phyloP scores from a whole-genome alignment of 1,284 basidiomycete genomes.

The Sporisorium reilianum region DNA sequence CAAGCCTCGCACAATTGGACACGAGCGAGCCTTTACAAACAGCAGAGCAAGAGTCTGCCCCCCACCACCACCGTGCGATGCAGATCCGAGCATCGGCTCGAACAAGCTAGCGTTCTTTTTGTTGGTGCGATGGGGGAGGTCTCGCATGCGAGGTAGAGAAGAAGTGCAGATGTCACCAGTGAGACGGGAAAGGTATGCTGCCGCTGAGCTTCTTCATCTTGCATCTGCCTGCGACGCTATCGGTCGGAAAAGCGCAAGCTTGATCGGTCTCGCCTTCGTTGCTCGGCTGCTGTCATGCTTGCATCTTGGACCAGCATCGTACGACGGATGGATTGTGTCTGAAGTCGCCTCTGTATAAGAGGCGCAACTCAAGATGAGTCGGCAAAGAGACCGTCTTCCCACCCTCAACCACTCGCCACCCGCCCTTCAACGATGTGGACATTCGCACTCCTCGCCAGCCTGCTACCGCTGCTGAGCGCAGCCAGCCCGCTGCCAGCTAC shows the following conservation, averaged over 20 bases:
- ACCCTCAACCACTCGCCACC: not conserved
- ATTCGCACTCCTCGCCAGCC: slow-evolving; percentile 6
- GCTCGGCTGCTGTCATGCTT: too few relatives aligned
- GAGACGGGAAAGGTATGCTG: too few relatives aligned
- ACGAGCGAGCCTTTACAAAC: not conserved
- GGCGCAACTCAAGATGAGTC: too few relatives aligned
- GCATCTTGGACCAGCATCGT: too few relatives aligned
- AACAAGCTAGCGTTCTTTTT: not conserved
- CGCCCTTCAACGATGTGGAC: slow-evolving; percentile 11
- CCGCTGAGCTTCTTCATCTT: too few relatives aligned
- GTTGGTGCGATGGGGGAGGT: not conserved
- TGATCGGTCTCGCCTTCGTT: too few relatives aligned
- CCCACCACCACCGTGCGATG: not conserved
- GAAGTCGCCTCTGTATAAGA: too few relatives aligned
- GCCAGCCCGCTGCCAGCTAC: slow-evolving; percentile 12
- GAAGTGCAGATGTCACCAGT: too few relatives aligned
- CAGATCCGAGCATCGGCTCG: slow-evolving; percentile 5
- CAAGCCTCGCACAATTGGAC: not conserved
- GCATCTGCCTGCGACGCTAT: too few relatives aligned
- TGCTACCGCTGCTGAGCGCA: slow-evolving; percentile 17
- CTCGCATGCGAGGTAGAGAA: not conserved
- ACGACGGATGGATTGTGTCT: too few relatives aligned
- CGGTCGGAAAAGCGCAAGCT: too few relatives aligned
- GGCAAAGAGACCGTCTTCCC: not conserved
- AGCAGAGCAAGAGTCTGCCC: too few relatives aligned